phyloP scores from a whole-genome alignment of 768 basidiomycete species.

The Baorangia bicolor region DNA sequence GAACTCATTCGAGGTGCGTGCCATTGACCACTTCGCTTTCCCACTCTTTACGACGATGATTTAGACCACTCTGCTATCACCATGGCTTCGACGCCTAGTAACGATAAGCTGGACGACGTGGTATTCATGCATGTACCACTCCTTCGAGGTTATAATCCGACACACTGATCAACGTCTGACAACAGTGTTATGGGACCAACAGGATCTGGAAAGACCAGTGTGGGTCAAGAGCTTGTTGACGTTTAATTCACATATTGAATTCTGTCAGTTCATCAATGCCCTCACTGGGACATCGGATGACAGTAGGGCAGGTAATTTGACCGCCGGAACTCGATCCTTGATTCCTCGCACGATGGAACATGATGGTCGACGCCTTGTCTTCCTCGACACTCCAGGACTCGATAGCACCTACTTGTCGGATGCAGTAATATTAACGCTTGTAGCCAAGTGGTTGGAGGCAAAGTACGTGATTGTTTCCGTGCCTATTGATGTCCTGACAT shows the following conservation, averaged over 20 bases:
- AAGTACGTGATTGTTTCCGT: not conserved
- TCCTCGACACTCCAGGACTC: conserved; percentile 8
- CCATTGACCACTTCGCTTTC: not conserved
- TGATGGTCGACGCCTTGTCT: not conserved
- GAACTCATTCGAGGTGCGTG: not conserved
- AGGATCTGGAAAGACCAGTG: conserved; percentile 9
- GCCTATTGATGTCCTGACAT: not conserved
- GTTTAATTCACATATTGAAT: not conserved
- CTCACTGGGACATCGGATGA: not conserved
- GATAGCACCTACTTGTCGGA: not conserved
- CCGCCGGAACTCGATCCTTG: not conserved
- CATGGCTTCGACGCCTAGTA: too few species aligned
- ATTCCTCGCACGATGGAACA: not conserved
- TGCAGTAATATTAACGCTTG: not conserved
- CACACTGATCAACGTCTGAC: not conserved
- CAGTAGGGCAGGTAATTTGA: not conserved
- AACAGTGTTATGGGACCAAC: not conserved
- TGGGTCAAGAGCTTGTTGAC: not conserved
- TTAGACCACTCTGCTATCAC: not conserved
- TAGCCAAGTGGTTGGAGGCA: not conserved
- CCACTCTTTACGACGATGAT: not conserved
- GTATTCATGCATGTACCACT: not conserved
- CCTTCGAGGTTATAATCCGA: not conserved
- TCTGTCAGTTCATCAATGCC: conserved; percentile 4
- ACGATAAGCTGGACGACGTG: not conserved